These are phyloP conservation scores for Phytopythium kandeliae DNA, from an alignment of 352 stramenopile genomes.

Conservation along the genomic window DNA sequence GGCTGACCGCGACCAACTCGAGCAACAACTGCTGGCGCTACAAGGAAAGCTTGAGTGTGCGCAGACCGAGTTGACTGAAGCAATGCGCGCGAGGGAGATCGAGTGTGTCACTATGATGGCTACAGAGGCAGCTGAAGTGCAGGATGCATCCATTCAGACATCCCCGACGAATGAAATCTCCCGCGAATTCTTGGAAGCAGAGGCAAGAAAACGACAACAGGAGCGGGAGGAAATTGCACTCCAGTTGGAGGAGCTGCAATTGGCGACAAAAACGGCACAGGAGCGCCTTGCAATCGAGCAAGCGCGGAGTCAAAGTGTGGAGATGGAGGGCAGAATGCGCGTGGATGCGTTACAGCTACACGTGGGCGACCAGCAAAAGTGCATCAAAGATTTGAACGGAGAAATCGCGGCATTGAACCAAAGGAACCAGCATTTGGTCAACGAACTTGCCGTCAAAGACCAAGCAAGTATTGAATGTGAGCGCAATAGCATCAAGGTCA, in stretches of 20 bases:
- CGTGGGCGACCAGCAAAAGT: not conserved
- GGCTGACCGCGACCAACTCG: conserved; percentile 8
- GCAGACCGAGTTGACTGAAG: not conserved
- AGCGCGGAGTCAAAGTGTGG: not conserved
- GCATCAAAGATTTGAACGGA: too few relatives aligned
- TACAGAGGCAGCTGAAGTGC: not conserved
- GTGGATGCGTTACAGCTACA: not conserved
- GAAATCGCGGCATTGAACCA: too few relatives aligned
- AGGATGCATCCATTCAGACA: not conserved
- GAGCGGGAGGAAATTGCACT: not conserved
- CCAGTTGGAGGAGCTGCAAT: not conserved
- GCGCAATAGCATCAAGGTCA: not conserved
- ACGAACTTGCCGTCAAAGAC: not conserved
- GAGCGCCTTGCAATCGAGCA: not conserved
- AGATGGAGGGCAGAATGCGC: not conserved
- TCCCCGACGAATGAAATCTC: not conserved
- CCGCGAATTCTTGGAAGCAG: not conserved
- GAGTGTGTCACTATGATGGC: not conserved
- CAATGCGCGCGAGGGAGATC: not conserved
- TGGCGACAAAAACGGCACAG: not conserved
- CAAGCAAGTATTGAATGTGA: not conserved
- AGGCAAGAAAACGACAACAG: not conserved
- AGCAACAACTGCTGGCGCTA: conserved; percentile 12
- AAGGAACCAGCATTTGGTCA: not conserved
- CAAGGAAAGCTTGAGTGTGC: not conserved